Evolutionary conservation across 179 eudicot genomes (phyloP).

Genomic region (Actinidia polygama): DNA sequence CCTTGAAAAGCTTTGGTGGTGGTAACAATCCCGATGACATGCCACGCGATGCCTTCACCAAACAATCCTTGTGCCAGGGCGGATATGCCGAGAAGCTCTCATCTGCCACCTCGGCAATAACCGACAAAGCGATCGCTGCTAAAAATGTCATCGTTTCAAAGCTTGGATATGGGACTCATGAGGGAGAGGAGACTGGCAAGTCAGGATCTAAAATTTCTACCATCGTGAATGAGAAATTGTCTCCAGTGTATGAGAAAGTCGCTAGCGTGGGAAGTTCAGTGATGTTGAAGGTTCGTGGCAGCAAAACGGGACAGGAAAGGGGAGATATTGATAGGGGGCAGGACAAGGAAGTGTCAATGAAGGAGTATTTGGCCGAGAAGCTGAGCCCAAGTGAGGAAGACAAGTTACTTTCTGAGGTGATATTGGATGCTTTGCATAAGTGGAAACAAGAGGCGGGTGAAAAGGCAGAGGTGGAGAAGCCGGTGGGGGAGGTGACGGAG

Average conservation of each 20-base stretch:
- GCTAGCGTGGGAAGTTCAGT: constrained; percentile 42
- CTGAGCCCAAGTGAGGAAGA: constrained; percentile 72
- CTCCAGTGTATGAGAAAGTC: constrained; percentile 29
- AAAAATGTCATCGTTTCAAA: constrained; percentile 57
- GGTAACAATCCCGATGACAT: constrained; percentile 1
- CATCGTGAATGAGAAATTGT: too few species aligned
- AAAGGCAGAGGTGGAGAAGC: constrained; percentile 16
- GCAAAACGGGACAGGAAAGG: constrained; percentile 15
- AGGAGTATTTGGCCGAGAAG: constrained; percentile 62
- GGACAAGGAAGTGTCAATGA: constrained; percentile 58
- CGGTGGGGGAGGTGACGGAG: constrained; percentile 58
- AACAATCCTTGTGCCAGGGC: neutral
- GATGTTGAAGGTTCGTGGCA: constrained; percentile 45
- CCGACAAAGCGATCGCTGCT: constrained; percentile 52
- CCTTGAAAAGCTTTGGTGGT: constrained; percentile 23
- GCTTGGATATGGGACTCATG: constrained; percentile 47
- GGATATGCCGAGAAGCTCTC: constrained; percentile 48
- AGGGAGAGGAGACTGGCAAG: neutral
- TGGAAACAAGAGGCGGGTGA: constrained; percentile 23
- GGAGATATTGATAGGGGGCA: neutral
- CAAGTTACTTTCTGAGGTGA: constrained; percentile 54
- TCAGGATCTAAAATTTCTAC: too few species aligned
- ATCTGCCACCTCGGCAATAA: constrained; percentile 31
- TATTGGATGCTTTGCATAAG: constrained; percentile 39
- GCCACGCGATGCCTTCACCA: constrained; percentile 20